Evolutionary conservation across 148 eudicot genomes (phyloP).

Genomic region (Salicornia ramosissima): DNA sequence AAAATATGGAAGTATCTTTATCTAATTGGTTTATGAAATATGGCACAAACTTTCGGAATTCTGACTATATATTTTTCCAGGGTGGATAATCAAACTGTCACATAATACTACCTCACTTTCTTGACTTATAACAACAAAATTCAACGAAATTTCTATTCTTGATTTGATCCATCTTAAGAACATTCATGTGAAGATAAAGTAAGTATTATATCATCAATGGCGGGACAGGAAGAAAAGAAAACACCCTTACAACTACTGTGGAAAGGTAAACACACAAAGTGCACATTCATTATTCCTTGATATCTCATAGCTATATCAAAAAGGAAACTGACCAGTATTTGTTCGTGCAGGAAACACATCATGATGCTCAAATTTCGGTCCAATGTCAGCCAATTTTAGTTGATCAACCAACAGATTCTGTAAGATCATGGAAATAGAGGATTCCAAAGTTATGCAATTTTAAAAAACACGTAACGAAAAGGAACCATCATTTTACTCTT

Average conservation of each 20-base stretch:
- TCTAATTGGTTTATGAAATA: no score
- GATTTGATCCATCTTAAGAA: not conserved
- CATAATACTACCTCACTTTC: no score
- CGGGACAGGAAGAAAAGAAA: not conserved
- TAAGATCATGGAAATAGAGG: slow-evolving; percentile 19
- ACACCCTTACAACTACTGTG: not conserved
- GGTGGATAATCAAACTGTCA: no score
- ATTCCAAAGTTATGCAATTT: not conserved
- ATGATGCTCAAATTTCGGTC: slow-evolving; percentile 95
- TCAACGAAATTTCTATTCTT: no score
- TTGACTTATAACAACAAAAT: no score
- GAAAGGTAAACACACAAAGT: not conserved
- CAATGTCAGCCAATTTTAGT: slow-evolving; percentile 79
- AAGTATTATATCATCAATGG: no score
- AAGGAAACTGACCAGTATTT: slow-evolving; percentile 68
- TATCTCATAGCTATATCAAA: not conserved
- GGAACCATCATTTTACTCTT: not conserved
- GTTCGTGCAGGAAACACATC: slow-evolving; percentile 81
- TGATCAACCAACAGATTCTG: slow-evolving; percentile 85
- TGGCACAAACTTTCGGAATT: no score
- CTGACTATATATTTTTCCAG: no score
- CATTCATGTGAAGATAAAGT: not conserved
- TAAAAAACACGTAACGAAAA: not conserved
- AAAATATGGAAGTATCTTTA: no score
- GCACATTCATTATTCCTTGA: not conserved